phyloP scores from a whole-genome alignment of 768 basidiomycete species.

The Chalciporus chontae region DNA sequence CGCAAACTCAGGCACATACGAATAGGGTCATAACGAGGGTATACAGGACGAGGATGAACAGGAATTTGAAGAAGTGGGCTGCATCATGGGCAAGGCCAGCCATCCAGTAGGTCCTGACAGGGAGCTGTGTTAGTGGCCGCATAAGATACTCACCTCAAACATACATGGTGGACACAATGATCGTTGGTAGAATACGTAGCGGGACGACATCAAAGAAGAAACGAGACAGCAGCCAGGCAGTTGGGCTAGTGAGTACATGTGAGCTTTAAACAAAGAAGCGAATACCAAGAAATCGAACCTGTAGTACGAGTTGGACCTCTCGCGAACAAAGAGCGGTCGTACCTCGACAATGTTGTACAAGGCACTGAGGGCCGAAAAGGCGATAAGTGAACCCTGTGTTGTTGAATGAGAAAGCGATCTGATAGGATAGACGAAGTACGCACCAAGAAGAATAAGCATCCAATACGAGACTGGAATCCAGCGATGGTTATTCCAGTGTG shows the following conservation, averaged over 20 bases:
- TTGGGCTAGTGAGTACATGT: constrained; percentile 49
- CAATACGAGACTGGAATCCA: constrained; percentile 92
- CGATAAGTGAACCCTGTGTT: constrained; percentile 76
- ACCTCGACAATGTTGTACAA: constrained; percentile 84
- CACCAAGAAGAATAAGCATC: constrained; percentile 91
- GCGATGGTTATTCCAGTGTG: constrained; percentile 78
- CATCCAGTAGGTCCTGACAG: constrained; percentile 85
- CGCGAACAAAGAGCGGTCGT: constrained; percentile 84
- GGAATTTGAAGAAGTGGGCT: constrained; percentile 89
- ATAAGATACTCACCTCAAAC: constrained; percentile 22
- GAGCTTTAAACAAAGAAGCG: not conserved
- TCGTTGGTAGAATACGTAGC: constrained; percentile 82
- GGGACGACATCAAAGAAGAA: constrained; percentile 89
- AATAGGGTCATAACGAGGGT: constrained; percentile 83
- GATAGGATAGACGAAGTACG: constrained; percentile 2
- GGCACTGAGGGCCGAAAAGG: constrained; percentile 88
- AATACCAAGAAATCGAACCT: constrained; percentile 43
- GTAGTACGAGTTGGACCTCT: constrained; percentile 83
- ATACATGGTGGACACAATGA: constrained; percentile 81
- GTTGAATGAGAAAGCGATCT: constrained; percentile 6
- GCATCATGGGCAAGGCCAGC: constrained; percentile 79
- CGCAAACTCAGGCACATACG: constrained; percentile 41
- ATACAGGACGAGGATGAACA: constrained; percentile 84
- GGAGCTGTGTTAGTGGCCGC: constrained; percentile 5
- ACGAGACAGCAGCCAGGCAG: constrained; percentile 87